These are phyloP conservation scores for Phytophthora quininea DNA, from an alignment of 352 stramenopile genomes.

Conservation along the genomic window DNA sequence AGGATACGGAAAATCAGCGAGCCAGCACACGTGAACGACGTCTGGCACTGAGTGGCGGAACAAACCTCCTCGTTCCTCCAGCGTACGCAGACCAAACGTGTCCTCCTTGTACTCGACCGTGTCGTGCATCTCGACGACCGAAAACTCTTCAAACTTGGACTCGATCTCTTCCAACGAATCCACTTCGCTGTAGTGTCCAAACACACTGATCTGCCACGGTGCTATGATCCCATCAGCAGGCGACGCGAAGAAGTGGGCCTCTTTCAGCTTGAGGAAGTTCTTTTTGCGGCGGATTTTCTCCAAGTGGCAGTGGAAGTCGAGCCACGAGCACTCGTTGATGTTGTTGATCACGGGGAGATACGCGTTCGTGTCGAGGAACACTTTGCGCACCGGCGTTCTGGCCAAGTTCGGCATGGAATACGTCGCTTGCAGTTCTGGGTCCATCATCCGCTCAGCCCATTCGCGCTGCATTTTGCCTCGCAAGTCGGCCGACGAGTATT, in stretches of 20 bases:
- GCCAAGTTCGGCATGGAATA: background rate
- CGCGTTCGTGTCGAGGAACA: slow-evolving; percentile 1
- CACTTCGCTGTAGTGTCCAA: slow-evolving; percentile 50
- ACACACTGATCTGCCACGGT: slow-evolving; percentile 31
- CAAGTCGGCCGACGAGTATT: slow-evolving; percentile 20
- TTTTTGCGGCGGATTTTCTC: no score
- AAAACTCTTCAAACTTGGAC: slow-evolving; percentile 30
- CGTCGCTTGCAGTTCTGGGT: slow-evolving; percentile 5
- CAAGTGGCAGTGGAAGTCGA: no score
- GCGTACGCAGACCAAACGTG: slow-evolving; percentile 38
- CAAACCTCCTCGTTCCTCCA: slow-evolving; percentile 33
- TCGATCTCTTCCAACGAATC: slow-evolving; percentile 28
- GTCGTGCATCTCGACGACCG: slow-evolving; percentile 37
- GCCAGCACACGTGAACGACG: slow-evolving; percentile 18
- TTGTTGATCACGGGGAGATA: slow-evolving; percentile 24
- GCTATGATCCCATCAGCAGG: slow-evolving; percentile 29
- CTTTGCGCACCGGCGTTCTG: background rate
- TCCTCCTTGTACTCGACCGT: slow-evolving; percentile 33
- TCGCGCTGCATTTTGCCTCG: slow-evolving; percentile 31
- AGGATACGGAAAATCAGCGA: slow-evolving; percentile 21
- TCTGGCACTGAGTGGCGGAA: slow-evolving; percentile 8
- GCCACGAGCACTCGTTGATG: slow-evolving; percentile 8
- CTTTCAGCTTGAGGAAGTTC: no score
- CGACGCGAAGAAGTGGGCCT: slow-evolving; percentile 15
- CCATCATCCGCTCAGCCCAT: slow-evolving; percentile 8